A percentile compares a stretch with the other conserved stretches of the same genome.
These are phyloP conservation scores for Epichloe glyceriae DNA, from an alignment of 2,329 filamentous ascomycete genomes.

Conservation along the genomic window DNA sequence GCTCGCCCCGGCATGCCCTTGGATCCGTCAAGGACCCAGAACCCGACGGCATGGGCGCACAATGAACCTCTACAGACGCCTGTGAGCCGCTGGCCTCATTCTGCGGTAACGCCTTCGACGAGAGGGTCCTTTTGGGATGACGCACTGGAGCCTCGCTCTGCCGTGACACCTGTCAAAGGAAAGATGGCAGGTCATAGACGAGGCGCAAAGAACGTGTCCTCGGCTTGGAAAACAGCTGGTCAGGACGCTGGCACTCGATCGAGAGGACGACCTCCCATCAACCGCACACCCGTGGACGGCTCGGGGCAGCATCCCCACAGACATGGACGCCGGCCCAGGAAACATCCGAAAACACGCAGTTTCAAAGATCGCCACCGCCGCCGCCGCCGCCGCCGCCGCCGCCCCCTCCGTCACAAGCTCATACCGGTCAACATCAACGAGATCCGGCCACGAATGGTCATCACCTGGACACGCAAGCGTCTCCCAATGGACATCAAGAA, in stretches of 20 bases:
- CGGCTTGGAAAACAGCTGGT: slow-evolving; percentile 66
- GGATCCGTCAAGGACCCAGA: slow-evolving; percentile 22
- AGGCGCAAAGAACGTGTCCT: slow-evolving; percentile 75
- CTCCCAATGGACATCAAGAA: slow-evolving; percentile 2
- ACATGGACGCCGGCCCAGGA: slow-evolving; percentile 35
- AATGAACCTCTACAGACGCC: slow-evolving; percentile 47
- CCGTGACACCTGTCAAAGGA: slow-evolving; percentile 52
- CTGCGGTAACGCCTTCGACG: slow-evolving; percentile 57
- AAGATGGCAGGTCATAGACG: slow-evolving; percentile 42
- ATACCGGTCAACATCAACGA: not conserved
- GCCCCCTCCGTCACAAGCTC: not conserved
- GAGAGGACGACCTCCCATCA: slow-evolving; percentile 67
- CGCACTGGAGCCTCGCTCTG: slow-evolving; percentile 53
- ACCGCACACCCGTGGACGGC: slow-evolving; percentile 43
- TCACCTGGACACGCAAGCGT: not conserved
- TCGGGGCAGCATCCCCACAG: slow-evolving; percentile 56
- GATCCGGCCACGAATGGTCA: not conserved
- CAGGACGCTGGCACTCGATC: slow-evolving; percentile 54
- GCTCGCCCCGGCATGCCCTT: slow-evolving; percentile 19
- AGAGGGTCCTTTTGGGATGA: slow-evolving; percentile 42
- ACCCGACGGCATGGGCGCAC: slow-evolving; percentile 15
- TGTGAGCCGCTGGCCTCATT: slow-evolving; percentile 60
- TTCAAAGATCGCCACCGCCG: not conserved
- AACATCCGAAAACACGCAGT: slow-evolving; percentile 24
- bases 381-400: not conserved